Conservation (phyloP, 208 protist genomes). For the Leishmania amazonensis region DNA sequence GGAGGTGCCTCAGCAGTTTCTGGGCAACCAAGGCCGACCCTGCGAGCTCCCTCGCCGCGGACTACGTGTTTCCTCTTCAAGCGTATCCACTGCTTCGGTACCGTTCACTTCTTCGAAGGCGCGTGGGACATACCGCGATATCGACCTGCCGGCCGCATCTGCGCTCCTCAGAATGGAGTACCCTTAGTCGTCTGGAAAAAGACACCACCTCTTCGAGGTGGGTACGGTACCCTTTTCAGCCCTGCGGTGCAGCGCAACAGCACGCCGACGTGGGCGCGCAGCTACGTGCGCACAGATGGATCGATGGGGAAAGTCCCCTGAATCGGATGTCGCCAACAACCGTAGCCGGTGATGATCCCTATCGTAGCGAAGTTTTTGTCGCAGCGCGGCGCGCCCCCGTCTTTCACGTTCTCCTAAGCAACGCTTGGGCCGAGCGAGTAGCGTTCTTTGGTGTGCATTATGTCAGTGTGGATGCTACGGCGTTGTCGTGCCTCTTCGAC, state of each 20-base stretch:
- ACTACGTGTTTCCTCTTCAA: constrained; percentile 30
- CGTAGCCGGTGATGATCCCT: neutral
- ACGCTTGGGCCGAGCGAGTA: neutral
- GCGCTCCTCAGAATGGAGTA: neutral
- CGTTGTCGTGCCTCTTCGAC: constrained; percentile 47
- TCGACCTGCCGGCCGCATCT: neutral
- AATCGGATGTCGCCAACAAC: neutral
- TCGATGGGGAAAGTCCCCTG: neutral
- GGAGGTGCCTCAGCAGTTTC: constrained; percentile 1
- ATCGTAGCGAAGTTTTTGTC: neutral
- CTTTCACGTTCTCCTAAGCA: neutral
- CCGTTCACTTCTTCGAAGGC: neutral
- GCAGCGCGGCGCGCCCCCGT: neutral
- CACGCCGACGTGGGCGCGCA: neutral
- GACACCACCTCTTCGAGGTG: neutral
- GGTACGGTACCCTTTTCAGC: neutral
- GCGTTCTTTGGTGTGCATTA: constrained; percentile 36
- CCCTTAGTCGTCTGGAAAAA: neutral
- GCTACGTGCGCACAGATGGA: neutral
- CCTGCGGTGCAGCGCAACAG: neutral
- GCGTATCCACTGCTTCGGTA: constrained; percentile 7
- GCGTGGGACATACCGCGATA: neutral
- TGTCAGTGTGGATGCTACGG: constrained; percentile 37
- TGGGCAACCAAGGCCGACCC: constrained; percentile 13
- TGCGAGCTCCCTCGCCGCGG: constrained; percentile 6